A percentile compares a stretch with the other conserved stretches of the same genome.
Conservation (phyloP, 495 filamentous ascomycete genomes). For the Hyaloscypha hepaticicola region DNA sequence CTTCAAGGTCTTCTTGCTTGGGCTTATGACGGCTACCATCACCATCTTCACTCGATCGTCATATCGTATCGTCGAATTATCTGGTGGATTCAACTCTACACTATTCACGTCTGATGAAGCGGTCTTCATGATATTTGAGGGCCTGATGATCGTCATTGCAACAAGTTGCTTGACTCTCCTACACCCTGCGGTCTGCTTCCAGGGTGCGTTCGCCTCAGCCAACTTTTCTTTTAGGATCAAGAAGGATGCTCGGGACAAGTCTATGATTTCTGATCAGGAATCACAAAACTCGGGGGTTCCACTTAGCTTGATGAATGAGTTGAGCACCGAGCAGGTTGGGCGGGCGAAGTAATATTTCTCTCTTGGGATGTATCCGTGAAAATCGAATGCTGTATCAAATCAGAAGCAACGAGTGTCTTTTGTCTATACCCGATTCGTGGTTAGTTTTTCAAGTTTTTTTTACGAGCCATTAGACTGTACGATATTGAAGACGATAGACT, state of each 20-base stretch:
- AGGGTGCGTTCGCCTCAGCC: conserved; percentile 24
- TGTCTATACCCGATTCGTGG: background rate
- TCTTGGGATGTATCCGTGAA: too few relatives aligned
- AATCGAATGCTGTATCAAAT: too few relatives aligned
- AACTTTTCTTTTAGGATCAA: conserved; percentile 24
- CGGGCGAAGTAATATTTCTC: background rate
- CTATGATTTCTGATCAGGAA: background rate
- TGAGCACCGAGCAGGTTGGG: background rate
- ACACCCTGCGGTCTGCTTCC: conserved; percentile 57
- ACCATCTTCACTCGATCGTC: conserved; percentile 37
- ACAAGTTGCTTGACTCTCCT: conserved; percentile 50
- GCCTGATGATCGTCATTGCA: conserved; percentile 61
- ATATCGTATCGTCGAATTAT: conserved; percentile 40
- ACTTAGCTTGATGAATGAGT: background rate
- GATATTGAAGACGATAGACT: too few relatives aligned
- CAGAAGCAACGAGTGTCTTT: background rate
- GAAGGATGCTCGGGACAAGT: conserved; percentile 1
- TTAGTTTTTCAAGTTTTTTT: too few relatives aligned
- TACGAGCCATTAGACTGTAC: too few relatives aligned
- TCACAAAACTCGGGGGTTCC: background rate
- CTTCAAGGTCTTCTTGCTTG: conserved; percentile 28
- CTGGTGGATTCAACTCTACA: conserved; percentile 36
- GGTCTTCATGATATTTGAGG: conserved; percentile 68
- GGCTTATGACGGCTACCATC: conserved; percentile 29
- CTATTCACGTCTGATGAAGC: conserved; percentile 54